Conservation (phyloP, 2,329 filamentous ascomycete species). For the Sporothrix mexicana region DNA sequence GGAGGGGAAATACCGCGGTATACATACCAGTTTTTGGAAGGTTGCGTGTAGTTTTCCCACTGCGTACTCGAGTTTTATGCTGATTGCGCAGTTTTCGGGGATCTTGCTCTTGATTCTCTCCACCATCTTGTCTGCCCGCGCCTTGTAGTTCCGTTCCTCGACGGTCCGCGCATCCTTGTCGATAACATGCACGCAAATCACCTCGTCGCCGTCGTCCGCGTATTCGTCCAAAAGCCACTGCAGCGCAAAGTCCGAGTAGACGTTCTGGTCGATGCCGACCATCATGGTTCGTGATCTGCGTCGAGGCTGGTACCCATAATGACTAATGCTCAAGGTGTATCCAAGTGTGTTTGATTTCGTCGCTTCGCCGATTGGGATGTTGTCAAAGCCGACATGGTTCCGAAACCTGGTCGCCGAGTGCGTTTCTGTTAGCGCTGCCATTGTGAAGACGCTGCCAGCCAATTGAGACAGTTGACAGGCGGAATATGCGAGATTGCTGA, state of each 20-base stretch:
- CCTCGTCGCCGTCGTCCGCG: slow-evolving; percentile 91
- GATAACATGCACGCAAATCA: slow-evolving; percentile 86
- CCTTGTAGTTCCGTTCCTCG: slow-evolving; percentile 73
- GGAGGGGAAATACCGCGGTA: background rate
- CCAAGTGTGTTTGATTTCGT: slow-evolving; percentile 68
- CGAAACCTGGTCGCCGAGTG: slow-evolving; percentile 57
- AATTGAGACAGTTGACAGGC: background rate
- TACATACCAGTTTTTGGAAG: slow-evolving; percentile 83
- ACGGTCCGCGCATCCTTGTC: slow-evolving; percentile 77
- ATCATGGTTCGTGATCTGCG: slow-evolving; percentile 86
- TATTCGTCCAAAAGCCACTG: slow-evolving; percentile 92
- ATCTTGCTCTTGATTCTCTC: slow-evolving; percentile 81
- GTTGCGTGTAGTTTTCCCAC: slow-evolving; percentile 89
- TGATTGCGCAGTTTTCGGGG: slow-evolving; percentile 78
- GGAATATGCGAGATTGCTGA: background rate
- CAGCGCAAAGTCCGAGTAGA: slow-evolving; percentile 89
- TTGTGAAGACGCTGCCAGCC: slow-evolving; percentile 37
- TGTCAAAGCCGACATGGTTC: slow-evolving; percentile 66
- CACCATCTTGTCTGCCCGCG: slow-evolving; percentile 76
- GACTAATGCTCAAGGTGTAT: slow-evolving; percentile 82
- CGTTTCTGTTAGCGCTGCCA: slow-evolving; percentile 53
- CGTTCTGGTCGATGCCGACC: slow-evolving; percentile 87
- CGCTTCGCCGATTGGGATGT: slow-evolving; percentile 61
- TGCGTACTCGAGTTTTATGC: slow-evolving; percentile 82
- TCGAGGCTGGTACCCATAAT: slow-evolving; percentile 82